Conservation (phyloP, 2,329 filamentous ascomycete genomes). For the Septoria petroselini region DNA sequence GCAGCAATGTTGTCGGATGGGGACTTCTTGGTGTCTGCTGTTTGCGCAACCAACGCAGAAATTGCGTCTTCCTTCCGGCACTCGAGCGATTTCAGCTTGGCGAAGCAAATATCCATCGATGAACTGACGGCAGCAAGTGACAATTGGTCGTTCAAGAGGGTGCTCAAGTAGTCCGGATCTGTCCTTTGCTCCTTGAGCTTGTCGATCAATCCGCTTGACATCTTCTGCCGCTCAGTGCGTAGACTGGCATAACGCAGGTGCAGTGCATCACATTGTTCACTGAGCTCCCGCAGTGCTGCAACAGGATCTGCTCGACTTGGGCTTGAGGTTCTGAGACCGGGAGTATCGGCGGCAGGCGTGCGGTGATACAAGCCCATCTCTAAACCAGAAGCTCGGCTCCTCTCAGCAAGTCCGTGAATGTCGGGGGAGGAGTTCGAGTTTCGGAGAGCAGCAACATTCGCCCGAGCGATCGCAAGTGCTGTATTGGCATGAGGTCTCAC, state of each 20-base stretch:
- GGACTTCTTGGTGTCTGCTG: constrained; percentile 16
- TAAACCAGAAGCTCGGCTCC: constrained; percentile 9
- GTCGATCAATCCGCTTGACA: constrained; percentile 29
- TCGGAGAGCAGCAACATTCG: constrained; percentile 25
- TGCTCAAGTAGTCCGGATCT: constrained; percentile 30
- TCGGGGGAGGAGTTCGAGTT: constrained; percentile 8
- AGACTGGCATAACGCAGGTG: constrained; percentile 32
- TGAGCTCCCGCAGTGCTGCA: constrained; percentile 21
- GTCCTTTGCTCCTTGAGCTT: constrained; percentile 27
- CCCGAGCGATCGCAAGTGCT: constrained; percentile 24
- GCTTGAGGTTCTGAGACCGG: constrained; percentile 7
- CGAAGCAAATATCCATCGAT: constrained; percentile 38
- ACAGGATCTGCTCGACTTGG: constrained; percentile 15
- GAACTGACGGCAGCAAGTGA: constrained; percentile 33
- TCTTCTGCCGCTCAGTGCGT: constrained; percentile 32
- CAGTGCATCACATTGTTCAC: constrained; percentile 31
- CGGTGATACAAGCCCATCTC: constrained; percentile 11
- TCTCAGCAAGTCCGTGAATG: constrained; percentile 1
- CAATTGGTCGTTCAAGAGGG: constrained; percentile 34
- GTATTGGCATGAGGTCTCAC: constrained; percentile 5
- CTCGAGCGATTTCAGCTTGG: constrained; percentile 35
- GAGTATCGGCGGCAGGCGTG: constrained; percentile 14
- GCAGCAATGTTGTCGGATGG: constrained; percentile 22
- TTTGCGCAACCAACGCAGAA: constrained; percentile 23
- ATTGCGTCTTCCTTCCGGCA: constrained; percentile 34